Evolutionary conservation across 2,329 filamentous ascomycete genomes (phyloP), one percentile per base, ranked within the genome.

Genomic region (Verticillium nonalfalfae): DNA sequence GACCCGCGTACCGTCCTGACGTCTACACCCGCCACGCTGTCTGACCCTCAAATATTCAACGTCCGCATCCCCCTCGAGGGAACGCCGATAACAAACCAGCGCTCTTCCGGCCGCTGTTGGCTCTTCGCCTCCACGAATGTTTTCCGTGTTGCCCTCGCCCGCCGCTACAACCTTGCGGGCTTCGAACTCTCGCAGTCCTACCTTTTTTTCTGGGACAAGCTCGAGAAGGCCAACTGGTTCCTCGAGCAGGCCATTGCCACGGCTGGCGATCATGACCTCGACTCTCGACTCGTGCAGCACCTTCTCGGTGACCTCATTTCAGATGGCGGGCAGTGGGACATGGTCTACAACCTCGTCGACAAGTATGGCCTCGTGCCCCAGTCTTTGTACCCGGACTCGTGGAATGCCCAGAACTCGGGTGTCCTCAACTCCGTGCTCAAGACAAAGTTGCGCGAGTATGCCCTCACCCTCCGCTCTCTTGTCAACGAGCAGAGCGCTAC

Each of bases 331-430:
- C 91, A 96, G 73, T 96, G 91, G 91, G 91, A 96, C 73, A 96
- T 96, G 91, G 89, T 93, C 2, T 89, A 86, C 66, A 96, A 96
- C 69, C 78, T 96, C 10, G 90, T 96, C 5, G 77, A 85, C 55
- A 96, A 96, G 76, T 96, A 96, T 70, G 93, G 93, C 34, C 83
- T 96, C n/a, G 88, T 95, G 0, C 92, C 92, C 3, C 90, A 96
- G 72, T 77, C 80, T 0, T 75, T 96, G 2, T 96, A 95, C 71
- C 92, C 92, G 0, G 93, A 96, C 72, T 87, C 83, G 60, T 94
- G 84, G 81, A 94, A 91, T 72, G 90, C 92, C 4, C 83, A 83
- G 78, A 87, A 87, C 68, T 91, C 89, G 33, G 74, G 80, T 1
- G 80, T 84, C 18, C 86, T 96, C 77, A 90, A 93, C 71, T 81